Conservation (phyloP, 768 basidiomycete genomes). For the Mrakia hoshinonis region DNA sequence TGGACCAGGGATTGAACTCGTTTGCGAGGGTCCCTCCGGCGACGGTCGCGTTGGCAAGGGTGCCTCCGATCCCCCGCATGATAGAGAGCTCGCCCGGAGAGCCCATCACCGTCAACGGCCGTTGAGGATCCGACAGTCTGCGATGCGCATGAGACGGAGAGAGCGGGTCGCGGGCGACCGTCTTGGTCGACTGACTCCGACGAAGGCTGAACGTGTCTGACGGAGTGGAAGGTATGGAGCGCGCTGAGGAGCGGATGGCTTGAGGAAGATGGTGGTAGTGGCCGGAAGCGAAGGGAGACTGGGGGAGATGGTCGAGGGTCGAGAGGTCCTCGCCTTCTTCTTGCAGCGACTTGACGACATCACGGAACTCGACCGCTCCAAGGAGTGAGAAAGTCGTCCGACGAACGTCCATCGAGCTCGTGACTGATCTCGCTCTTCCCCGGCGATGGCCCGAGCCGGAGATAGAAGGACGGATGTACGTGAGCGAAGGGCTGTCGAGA, state of each 20-base stretch:
- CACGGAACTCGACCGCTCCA: conserved; percentile 90
- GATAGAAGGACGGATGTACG: not conserved
- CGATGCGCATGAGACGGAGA: not conserved
- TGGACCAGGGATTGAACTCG: conserved; percentile 17
- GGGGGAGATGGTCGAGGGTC: conserved; percentile 54
- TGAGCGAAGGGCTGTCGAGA: not conserved
- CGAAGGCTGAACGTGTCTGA: not conserved
- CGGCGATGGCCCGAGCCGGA: not conserved
- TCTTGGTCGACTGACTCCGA: not conserved
- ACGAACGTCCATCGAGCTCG: conserved; percentile 4
- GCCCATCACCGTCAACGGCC: not conserved
- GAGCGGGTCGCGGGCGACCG: not conserved
- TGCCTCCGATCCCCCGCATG: not conserved
- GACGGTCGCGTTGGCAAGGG: not conserved
- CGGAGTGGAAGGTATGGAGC: not conserved
- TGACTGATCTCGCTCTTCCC: not conserved
- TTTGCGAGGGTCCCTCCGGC: not conserved
- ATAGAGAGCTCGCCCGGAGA: not conserved
- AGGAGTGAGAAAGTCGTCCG: conserved; percentile 57
- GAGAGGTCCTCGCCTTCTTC: conserved; percentile 50
- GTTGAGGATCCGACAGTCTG: not conserved
- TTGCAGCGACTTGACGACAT: conserved; percentile 73
- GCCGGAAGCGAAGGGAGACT: conserved; percentile 58
- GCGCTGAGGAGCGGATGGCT: not conserved
- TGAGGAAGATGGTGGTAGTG: conserved; percentile 50